Evolutionary conservation across 805 yeast genomes (phyloP).

Genomic region (Geotrichum ghanense): DNA sequence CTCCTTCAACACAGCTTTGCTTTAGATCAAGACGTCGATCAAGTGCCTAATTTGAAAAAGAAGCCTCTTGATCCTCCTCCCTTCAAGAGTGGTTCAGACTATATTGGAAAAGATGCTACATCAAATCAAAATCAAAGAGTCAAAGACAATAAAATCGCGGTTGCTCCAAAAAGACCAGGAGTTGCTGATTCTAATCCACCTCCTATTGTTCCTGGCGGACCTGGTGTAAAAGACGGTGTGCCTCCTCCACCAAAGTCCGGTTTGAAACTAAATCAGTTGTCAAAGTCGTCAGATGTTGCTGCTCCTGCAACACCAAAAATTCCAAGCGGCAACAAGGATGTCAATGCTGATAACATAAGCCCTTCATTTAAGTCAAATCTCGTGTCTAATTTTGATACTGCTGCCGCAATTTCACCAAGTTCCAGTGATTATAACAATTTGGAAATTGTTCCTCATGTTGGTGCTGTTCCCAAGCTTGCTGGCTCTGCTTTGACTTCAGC

Average conservation of each 20-base stretch:
- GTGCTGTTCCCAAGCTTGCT: conserved; percentile 4
- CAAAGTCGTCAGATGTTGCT: not conserved
- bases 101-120: not conserved
- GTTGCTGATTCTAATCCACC: not conserved
- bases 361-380: not conserved
- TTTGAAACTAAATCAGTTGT: not conserved
- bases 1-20: not conserved
- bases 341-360: not conserved
- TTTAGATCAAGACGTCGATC: not conserved
- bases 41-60: not conserved
- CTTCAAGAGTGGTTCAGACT: not conserved
- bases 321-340: not conserved
- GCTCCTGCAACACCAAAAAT: not conserved
- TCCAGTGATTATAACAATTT: not conserved
- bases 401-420: not conserved
- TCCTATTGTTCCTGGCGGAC: conserved; percentile 1
- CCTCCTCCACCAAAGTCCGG: not conserved
- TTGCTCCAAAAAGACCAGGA: not conserved
- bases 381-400: not conserved
- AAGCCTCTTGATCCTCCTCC: not conserved
- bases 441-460: not conserved
- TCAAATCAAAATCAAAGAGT: not conserved
- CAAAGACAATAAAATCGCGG: not conserved
- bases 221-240: not conserved
- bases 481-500: not conserved